Percentiles rank a stretch among this genome's conserved stretches.
These are phyloP conservation scores for Solanum commersonii DNA, from an alignment of 257 asterid species.

Conservation along the genomic window DNA sequence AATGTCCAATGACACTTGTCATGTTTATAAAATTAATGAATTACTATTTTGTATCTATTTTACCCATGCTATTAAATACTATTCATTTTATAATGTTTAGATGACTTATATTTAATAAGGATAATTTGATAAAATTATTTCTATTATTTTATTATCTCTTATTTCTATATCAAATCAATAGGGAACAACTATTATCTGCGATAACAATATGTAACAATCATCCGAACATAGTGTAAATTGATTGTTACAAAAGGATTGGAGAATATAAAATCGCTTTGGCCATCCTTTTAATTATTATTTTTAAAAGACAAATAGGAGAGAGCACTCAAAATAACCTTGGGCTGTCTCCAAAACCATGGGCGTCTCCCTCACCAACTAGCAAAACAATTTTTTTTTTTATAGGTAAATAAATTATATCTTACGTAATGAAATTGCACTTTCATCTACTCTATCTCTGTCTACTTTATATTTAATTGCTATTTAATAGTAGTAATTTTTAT, in stretches of 20 bases:
- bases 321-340: slow-evolving; percentile 3
- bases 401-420: not conserved
- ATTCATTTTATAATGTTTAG: too few relatives aligned
- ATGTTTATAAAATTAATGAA: too few relatives aligned
- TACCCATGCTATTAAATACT: too few relatives aligned
- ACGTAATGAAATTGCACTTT: not conserved
- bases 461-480: not conserved
- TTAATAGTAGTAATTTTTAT: not conserved
- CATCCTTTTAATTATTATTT: not conserved
- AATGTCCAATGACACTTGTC: too few relatives aligned
- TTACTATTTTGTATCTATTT: too few relatives aligned
- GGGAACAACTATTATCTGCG: fast-evolving
- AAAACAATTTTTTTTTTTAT: not conserved
- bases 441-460: not conserved
- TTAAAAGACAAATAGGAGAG: not conserved
- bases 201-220: not conserved
- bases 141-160: too few relatives aligned
- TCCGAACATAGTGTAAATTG: not conserved
- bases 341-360: slow-evolving; percentile 26
- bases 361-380: slow-evolving; percentile 20
- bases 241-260: not conserved
- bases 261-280: not conserved
- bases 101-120: too few relatives aligned
- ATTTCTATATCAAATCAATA: too few relatives aligned
- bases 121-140: too few relatives aligned